A percentile compares a stretch with the other conserved stretches of the same genome.
Conservation (phyloP, 2,329 filamentous ascomycete genomes). For the Aspergillus sp. region DNA sequence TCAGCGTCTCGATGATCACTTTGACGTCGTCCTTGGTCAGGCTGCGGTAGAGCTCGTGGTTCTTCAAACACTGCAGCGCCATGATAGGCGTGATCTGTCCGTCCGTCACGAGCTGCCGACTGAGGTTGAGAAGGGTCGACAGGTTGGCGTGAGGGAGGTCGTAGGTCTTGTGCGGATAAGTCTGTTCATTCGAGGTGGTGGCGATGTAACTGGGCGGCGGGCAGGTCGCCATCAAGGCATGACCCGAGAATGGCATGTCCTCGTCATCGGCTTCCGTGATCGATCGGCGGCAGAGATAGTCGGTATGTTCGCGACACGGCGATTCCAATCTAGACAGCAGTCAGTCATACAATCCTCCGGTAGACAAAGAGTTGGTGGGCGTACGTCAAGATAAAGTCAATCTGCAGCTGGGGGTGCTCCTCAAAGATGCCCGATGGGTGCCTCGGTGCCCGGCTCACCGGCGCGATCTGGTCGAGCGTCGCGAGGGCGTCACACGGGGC, state of each 20-base stretch:
- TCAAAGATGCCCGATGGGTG: constrained; percentile 44
- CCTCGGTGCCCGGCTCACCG: constrained; percentile 21
- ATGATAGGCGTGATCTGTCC: constrained; percentile 88
- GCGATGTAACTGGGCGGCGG: constrained; percentile 69
- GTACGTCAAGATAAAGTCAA: constrained; percentile 52
- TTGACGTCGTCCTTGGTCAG: constrained; percentile 70
- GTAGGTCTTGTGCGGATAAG: constrained; percentile 72
- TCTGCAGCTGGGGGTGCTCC: constrained; percentile 47
- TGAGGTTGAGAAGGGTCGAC: constrained; percentile 79
- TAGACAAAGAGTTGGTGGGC: constrained; percentile 13
- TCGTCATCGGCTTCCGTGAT: constrained; percentile 59
- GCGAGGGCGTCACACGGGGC: constrained; percentile 27
- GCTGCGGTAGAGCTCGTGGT: constrained; percentile 67
- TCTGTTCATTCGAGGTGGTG: constrained; percentile 53
- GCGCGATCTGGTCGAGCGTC: constrained; percentile 27
- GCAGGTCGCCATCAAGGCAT: constrained; percentile 90
- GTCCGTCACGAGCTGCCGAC: constrained; percentile 76
- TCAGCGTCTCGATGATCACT: constrained; percentile 70
- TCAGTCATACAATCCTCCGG: constrained; percentile 3
- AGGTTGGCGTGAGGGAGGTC: constrained; percentile 76
- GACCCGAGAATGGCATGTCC: constrained; percentile 69
- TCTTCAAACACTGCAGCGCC: constrained; percentile 83
- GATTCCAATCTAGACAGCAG: constrained; percentile 57
- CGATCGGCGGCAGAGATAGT: constrained; percentile 85
- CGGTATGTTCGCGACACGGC: constrained; percentile 55